A percentile compares a stretch with the other conserved stretches of the same genome.
Conservation (phyloP, 768 basidiomycete species). For the Mycena rebaudengoi region DNA sequence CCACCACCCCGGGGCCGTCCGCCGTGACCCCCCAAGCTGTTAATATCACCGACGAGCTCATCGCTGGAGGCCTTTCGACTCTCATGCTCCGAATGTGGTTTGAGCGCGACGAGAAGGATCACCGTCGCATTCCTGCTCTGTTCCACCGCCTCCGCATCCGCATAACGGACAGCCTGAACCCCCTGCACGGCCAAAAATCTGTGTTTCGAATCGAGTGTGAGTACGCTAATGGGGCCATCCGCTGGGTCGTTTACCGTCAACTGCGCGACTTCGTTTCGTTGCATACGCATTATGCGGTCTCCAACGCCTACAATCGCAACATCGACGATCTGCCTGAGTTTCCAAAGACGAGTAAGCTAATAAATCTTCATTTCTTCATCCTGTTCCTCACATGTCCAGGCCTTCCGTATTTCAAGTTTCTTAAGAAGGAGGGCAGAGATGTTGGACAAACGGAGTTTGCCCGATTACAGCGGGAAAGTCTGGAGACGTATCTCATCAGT, state of each 20-base stretch:
- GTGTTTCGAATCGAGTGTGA: constrained; percentile 95
- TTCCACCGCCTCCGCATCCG: constrained; percentile 85
- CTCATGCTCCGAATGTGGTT: constrained; percentile 86
- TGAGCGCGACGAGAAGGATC: constrained; percentile 86
- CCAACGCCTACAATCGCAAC: constrained; percentile 80
- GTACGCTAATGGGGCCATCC: constrained; percentile 90
- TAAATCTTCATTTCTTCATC: neutral
- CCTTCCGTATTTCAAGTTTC: constrained; percentile 90
- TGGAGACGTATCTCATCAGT: constrained; percentile 89
- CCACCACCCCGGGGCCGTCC: constrained; percentile 51
- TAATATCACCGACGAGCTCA: constrained; percentile 85
- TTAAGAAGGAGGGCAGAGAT: constrained; percentile 69
- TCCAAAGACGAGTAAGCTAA: constrained; percentile 73
- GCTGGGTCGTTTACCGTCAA: constrained; percentile 97
- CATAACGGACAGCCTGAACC: constrained; percentile 87
- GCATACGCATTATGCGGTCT: constrained; percentile 88
- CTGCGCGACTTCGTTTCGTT: constrained; percentile 91
- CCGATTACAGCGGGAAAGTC: constrained; percentile 76
- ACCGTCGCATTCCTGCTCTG: constrained; percentile 80
- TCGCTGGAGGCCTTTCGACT: constrained; percentile 79
- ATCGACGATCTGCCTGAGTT: constrained; percentile 90
- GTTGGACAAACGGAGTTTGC: constrained; percentile 80
- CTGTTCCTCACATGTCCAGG: constrained; percentile 48
- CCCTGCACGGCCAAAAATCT: constrained; percentile 76
- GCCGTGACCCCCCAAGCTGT: constrained; percentile 62